Percentiles rank a stretch among this genome's conserved stretches.
Conservation (phyloP, 1,139 yeast genomes). For the Kodamaea ohmeri region DNA sequence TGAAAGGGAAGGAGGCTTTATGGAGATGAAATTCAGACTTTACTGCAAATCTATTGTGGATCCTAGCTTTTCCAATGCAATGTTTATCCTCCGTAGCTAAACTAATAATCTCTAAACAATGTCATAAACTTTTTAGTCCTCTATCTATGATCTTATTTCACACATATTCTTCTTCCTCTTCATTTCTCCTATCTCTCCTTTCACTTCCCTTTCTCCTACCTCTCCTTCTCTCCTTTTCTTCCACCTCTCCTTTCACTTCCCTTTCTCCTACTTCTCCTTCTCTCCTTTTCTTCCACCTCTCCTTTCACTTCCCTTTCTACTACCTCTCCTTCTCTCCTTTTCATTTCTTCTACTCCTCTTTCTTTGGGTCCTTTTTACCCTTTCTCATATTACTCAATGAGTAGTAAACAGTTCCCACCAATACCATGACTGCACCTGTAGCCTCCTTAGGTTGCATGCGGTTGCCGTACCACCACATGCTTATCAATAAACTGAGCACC, state of each 20-base stretch:
- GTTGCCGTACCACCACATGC: conserved; percentile 49
- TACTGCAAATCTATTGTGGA: too few species aligned
- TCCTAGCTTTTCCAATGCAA: too few species aligned
- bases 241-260: not conserved
- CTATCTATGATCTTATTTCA: too few species aligned
- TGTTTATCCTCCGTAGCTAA: too few species aligned
- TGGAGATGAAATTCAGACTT: too few species aligned
- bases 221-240: too few species aligned
- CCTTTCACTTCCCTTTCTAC: not conserved
- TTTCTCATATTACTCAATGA: conserved; percentile 11
- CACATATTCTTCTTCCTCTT: too few species aligned
- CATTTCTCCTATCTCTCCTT: too few species aligned
- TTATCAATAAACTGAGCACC: conserved; percentile 55
- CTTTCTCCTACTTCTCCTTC: not conserved
- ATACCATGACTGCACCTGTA: conserved; percentile 51
- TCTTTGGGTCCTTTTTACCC: conserved; percentile 5
- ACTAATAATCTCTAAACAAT: too few species aligned
- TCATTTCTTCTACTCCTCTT: not conserved
- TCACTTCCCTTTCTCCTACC: too few species aligned
- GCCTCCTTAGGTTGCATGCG: conserved; percentile 33
- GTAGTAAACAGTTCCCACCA: conserved; percentile 54
- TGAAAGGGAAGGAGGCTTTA: too few species aligned
- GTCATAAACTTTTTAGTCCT: too few species aligned
- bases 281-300: not conserved
- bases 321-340: not conserved